Conservation (phyloP, 2,329 filamentous ascomycete genomes). For the Coniochaeta sp. region DNA sequence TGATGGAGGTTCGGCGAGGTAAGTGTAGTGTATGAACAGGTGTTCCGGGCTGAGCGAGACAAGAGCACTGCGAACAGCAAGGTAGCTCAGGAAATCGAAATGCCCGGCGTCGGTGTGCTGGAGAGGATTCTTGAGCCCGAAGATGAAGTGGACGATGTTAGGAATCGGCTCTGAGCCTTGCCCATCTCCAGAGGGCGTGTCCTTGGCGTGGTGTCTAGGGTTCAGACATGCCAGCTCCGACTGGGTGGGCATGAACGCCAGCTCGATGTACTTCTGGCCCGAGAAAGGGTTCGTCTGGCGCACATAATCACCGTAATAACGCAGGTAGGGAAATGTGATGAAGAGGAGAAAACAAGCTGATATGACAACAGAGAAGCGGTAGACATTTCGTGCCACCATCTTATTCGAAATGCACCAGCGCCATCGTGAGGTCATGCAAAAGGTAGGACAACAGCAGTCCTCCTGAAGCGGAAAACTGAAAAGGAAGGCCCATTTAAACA, state of each 20-base stretch:
- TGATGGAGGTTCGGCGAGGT: conserved; percentile 24
- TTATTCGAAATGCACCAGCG: not conserved
- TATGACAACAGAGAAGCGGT: conserved; percentile 12
- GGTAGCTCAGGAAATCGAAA: conserved; percentile 28
- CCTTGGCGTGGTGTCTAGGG: conserved; percentile 13
- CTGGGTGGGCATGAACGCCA: conserved; percentile 20
- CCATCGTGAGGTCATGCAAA: not conserved
- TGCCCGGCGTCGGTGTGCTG: conserved; percentile 19
- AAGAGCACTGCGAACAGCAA: conserved; percentile 27
- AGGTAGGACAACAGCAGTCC: not conserved
- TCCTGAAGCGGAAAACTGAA: not conserved
- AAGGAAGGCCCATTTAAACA: not conserved
- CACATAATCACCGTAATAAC: conserved; percentile 19
- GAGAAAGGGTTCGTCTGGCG: conserved; percentile 26
- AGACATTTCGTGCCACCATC: conserved; percentile 7
- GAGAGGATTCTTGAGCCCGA: conserved; percentile 25
- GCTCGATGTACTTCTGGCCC: conserved; percentile 23
- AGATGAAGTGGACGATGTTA: conserved; percentile 30
- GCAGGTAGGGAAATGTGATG: conserved; percentile 12
- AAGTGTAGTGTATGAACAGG: conserved; percentile 28
- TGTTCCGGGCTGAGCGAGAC: conserved; percentile 26
- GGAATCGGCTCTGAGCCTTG: conserved; percentile 20
- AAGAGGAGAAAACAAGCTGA: conserved; percentile 15
- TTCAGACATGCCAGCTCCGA: conserved; percentile 25
- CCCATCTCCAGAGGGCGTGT: conserved; percentile 2